Conservation (phyloP, 2,329 filamentous ascomycete genomes). For the Penicillium sp. region DNA sequence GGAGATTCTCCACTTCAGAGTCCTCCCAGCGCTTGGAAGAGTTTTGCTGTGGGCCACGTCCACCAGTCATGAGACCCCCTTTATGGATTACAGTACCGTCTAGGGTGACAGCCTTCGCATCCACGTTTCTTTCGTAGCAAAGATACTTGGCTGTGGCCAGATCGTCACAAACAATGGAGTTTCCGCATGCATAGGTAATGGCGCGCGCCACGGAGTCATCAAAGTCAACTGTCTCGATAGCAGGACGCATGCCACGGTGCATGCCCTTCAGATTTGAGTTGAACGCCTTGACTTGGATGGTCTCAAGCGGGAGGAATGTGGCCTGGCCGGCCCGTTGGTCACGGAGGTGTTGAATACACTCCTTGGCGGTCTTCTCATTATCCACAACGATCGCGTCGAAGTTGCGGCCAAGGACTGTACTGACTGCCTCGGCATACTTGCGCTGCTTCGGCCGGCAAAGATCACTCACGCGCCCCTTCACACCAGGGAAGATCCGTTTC, state of each 20-base stretch:
- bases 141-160: slow-evolving; percentile 81
- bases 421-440: slow-evolving; percentile 89
- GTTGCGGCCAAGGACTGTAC: slow-evolving; percentile 82
- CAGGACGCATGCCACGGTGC: slow-evolving; percentile 72
- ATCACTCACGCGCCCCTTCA: slow-evolving; percentile 82
- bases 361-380: slow-evolving; percentile 85
- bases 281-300: slow-evolving; percentile 87
- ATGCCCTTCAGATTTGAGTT: slow-evolving; percentile 89
- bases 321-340: slow-evolving; percentile 81
- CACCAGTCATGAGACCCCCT: slow-evolving; percentile 92
- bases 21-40: slow-evolving; percentile 78
- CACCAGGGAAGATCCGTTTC: slow-evolving; percentile 85
- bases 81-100: slow-evolving; percentile 98
- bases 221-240: slow-evolving; percentile 94
- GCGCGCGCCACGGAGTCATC: slow-evolving; percentile 82
- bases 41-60: slow-evolving; percentile 69
- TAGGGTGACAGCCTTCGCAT: slow-evolving; percentile 88
- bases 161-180: slow-evolving; percentile 88
- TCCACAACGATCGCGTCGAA: slow-evolving; percentile 95
- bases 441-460: slow-evolving; percentile 95
- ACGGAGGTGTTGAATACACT: slow-evolving; percentile 91
- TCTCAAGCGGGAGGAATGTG: slow-evolving; percentile 94
- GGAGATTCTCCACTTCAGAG: slow-evolving; percentile 78
- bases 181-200: slow-evolving; percentile 91
- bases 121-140: slow-evolving; percentile 75